Evolutionary conservation across 2,329 filamentous ascomycete genomes (phyloP), one percentile per base, ranked within the genome.

Genomic region (Fusarium guadeloupense): DNA sequence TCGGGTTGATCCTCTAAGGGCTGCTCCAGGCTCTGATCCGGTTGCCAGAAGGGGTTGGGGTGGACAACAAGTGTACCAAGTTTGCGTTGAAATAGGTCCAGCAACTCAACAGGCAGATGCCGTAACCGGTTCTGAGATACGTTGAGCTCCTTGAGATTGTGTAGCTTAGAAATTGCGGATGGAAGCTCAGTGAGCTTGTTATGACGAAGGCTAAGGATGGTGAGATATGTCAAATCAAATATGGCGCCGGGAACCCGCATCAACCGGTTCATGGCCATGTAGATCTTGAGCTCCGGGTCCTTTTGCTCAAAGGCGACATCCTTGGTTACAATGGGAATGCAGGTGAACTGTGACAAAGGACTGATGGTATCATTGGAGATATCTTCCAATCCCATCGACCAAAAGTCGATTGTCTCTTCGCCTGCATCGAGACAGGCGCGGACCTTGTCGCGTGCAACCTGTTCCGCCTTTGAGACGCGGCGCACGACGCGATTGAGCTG

Each of bases 101-200:
- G 76, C 1, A 91, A 75, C 68, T 90, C 88, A 49, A 79, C 83
- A 0, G 89, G 89, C 1, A 92, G 77, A 56, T 77, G 83, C 7
- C 78, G 79, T 10, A 92, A 76, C 6, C 76, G 74, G 59, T 91
- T 92, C 47, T 88, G 83, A 1, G 87, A 84, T 9, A 92, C 66
- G 64, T 91, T 91, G 33, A 92, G 81, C 44, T 85, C 81, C 44
- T 78, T 76, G 5, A 92, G 78, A 54, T 85, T 86, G 5, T 70
- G 71, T 7, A 92, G 78, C 26, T 83, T 82, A 19, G 77, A 78
- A 42, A 92, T 85, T 4, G 80, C 78, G 0, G 85, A 77, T 1
- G 89, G 86, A 3, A 92, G 74, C 67, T 89, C 83, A 0, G 75
- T 76, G 13, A 92, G 78, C 20, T 80, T 72, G 66, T 91, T 91